Evolutionary conservation across 164 flowering plant species (phyloP).

Genomic region (Stephania japonica): DNA sequence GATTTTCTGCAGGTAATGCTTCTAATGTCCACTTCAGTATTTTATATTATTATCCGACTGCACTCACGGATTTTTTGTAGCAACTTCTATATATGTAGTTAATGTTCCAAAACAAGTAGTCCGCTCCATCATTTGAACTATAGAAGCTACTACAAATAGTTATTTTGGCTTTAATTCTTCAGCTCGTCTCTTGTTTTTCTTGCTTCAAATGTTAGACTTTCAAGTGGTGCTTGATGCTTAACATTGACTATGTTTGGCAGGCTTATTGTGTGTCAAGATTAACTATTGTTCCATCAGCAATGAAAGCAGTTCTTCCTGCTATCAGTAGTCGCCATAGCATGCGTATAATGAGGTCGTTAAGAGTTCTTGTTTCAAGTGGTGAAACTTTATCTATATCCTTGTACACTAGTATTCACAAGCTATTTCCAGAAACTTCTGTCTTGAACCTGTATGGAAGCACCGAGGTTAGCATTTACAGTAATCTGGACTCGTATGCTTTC

Average conservation of each 20-base stretch:
- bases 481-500: not conserved
- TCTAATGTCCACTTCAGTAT: not conserved
- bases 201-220: not conserved
- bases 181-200: not conserved
- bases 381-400: slow-evolving; percentile 60
- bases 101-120: not conserved
- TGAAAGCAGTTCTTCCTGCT: slow-evolving; percentile 64
- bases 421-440: slow-evolving; percentile 63
- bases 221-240: not conserved
- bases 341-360: slow-evolving; percentile 35
- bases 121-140: no score
- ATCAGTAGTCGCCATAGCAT: slow-evolving; percentile 23
- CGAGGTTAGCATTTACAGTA: slow-evolving; percentile 52
- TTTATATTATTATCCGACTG: not conserved
- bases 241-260: slow-evolving; percentile 29
- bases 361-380: slow-evolving; percentile 76
- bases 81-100: not conserved
- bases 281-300: slow-evolving; percentile 73
- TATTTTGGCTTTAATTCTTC: not conserved
- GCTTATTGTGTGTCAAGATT: slow-evolving; percentile 61
- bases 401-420: slow-evolving; percentile 44
- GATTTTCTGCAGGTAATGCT: slow-evolving; percentile 57
- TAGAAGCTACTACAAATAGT: no score
- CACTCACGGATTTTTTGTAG: slow-evolving; percentile 3
- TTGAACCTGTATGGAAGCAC: slow-evolving; percentile 95